These are phyloP conservation scores for Fusarium camptoceras DNA, from an alignment of 2,329 filamentous ascomycete genomes.

Conservation along the genomic window DNA sequence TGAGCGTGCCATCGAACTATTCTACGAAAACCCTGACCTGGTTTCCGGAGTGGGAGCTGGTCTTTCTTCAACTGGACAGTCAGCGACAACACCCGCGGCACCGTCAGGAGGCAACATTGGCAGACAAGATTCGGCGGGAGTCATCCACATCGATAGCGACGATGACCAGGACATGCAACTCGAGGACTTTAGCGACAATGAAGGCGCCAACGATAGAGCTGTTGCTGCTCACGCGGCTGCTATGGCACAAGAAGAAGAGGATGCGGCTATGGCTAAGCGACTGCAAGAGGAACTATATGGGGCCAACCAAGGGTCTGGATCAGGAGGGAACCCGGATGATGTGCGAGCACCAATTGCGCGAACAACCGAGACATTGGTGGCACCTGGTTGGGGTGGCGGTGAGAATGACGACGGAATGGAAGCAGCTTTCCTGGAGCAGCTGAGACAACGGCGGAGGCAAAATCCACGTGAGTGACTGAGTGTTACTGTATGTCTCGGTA, in stretches of 20 bases:
- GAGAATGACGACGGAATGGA: constrained; percentile 64
- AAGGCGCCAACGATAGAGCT: constrained; percentile 56
- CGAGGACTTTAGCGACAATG: constrained; percentile 54
- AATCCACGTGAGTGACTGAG: constrained; percentile 47
- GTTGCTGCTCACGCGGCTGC: constrained; percentile 55
- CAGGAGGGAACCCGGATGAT: constrained; percentile 62
- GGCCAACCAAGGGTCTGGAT: constrained; percentile 53
- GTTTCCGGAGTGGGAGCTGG: constrained; percentile 53
- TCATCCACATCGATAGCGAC: constrained; percentile 69
- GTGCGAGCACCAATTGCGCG: constrained; percentile 91
- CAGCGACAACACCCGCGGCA: constrained; percentile 33
- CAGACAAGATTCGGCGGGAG: constrained; percentile 52
- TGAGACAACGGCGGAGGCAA: constrained; percentile 61
- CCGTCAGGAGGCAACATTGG: constrained; percentile 46
- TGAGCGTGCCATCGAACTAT: constrained; percentile 88
- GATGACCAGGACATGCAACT: constrained; percentile 58
- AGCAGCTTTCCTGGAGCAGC: constrained; percentile 72
- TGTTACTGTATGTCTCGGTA: background rate
- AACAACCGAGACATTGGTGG: constrained; percentile 91
- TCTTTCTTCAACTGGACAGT: constrained; percentile 40
- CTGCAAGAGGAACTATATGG: constrained; percentile 93
- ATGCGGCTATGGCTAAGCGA: constrained; percentile 91
- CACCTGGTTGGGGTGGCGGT: constrained; percentile 66
- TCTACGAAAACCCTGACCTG: constrained; percentile 87
- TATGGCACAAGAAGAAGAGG: constrained; percentile 79